Conservation (phyloP, 139 green algal species). For the Picochlorum sp. region DNA sequence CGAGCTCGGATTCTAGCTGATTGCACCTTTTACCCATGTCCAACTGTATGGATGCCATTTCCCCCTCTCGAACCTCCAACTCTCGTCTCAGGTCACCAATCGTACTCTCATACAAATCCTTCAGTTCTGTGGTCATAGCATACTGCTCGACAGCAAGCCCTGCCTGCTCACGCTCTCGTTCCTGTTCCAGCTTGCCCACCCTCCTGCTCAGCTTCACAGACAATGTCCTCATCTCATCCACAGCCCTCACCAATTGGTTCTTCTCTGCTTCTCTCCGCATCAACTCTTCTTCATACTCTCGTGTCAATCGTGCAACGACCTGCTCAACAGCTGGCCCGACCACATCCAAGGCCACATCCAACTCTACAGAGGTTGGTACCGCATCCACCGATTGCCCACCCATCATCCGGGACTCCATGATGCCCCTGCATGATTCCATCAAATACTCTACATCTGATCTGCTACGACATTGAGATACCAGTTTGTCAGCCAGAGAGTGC, state of each 20-base stretch:
- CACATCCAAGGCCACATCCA: conserved; percentile 51
- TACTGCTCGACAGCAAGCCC: neutral
- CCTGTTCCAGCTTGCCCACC: conserved; percentile 20
- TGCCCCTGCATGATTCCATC: no score
- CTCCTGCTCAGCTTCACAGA: neutral
- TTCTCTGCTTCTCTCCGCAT: conserved; percentile 69
- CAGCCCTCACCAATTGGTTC: conserved; percentile 27
- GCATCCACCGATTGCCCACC: no score
- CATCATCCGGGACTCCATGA: no score
- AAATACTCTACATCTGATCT: no score
- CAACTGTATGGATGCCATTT: no score
- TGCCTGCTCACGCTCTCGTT: conserved; percentile 6
- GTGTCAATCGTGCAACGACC: conserved; percentile 58
- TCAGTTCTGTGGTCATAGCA: neutral
- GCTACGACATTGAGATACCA: no score
- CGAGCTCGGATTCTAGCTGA: no score
- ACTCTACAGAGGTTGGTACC: no score
- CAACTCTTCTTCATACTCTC: conserved; percentile 77
- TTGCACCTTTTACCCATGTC: no score
- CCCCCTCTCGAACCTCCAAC: no score
- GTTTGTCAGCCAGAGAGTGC: no score
- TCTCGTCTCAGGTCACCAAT: no score
- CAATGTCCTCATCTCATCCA: conserved; percentile 17
- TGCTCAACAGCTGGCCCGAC: conserved; percentile 63
- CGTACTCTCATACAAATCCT: neutral